Evolutionary conservation across 495 filamentous ascomycete genomes (phyloP), one percentile per base, ranked within the genome.

Genomic region (Lepidopterella palustris): DNA sequence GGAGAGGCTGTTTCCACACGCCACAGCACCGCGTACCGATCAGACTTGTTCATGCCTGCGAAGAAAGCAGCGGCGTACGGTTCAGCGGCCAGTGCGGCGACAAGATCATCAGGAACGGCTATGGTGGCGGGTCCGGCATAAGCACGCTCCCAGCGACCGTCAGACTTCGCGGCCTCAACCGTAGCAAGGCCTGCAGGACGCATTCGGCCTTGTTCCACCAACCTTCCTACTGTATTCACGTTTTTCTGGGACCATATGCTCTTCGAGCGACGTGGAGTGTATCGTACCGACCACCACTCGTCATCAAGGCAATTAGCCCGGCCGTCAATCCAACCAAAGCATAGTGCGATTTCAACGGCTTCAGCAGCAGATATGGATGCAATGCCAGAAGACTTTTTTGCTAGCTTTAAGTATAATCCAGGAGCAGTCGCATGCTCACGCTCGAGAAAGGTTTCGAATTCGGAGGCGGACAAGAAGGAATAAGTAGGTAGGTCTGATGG

Each of bases 91-190:
- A 82, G 50, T 15, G 70, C 73, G 5, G 45, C 49, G 53, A 60
- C 59, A 18, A 82, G 73, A 59, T 80, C 80, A 1, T 66, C 68
- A 3, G 80, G 78, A 5, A 80, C 72, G 25, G 63, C 61, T 10
- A 79, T 77, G 9, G 57, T 71, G 11, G 71, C 74, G 2, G 75
- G 68, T 1, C 76, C 74, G 10, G 74, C 73, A 63, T 84, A 84
- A 0, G 82, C 82, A 31, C 72, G 70, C 1, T 75, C 76, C 81
- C 81, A 83, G 0, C 80, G 72, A 6, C 81, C 81, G 59, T 83
- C 80, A 0, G 68, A 73, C 62, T 79, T 79, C 0, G 80, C 82
- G 0, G 76, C 74, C 4, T 83, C 76, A 27, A 84, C 72, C 21
- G 73, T 79, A 40, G 66, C 70, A 39, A 74, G 55, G 0, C 82